Base-by-base conservation (phyloP, 208 protist species). In the Porcisia hertigi region DNA sequence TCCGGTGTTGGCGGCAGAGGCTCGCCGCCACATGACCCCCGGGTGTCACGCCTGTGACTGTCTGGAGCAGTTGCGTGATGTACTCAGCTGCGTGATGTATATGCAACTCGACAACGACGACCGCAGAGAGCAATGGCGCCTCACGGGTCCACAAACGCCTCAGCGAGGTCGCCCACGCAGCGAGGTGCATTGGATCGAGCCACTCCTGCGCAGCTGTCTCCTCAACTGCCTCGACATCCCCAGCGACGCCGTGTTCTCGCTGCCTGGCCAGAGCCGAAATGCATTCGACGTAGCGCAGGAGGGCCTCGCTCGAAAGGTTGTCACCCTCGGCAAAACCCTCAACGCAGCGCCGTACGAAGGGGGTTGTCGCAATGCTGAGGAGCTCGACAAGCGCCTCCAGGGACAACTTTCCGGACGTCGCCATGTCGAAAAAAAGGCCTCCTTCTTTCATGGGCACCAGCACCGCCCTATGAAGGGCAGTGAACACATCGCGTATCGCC, bases 331-430 rank as follows among this genome's bases (percentile, higher is more conserved):
- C 52, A 47, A 85, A 79, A 4, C 49, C 3, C 11, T 65, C 67
- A 3, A 47, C 4, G 71, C 73, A 82, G 23, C 71, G 62, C 9
- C 62, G 49, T 71, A 82, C 77, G 55, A 82, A 77, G 0, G 77
- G 72, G 18, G 45, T 39, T 11, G 77, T 72, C 5, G 72, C 63
- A 34, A 81, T 49, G 69, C 60, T 65, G 36, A 78, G 30, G 36
- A 85, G 49, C 58, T 85, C 81, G 11, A 85, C 74, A 39, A 81
- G 55, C 43, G 75, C 81, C 76, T 81, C 81, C 52, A 85, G 43
- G 49, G 76, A 72, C 23, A 78, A 45, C 34, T 55, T 53, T 6
- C 73, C 73, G 2, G 67, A 54, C 2, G 67, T 34, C 6, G 72
- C 77, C 9, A 14, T n/a, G 5, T 1, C 23, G 53, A 73, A 64